A percentile compares a stretch with the other conserved stretches of the same genome.
phyloP scores from a whole-genome alignment of 164 flowering plant species.

The Taxillus chinensis region DNA sequence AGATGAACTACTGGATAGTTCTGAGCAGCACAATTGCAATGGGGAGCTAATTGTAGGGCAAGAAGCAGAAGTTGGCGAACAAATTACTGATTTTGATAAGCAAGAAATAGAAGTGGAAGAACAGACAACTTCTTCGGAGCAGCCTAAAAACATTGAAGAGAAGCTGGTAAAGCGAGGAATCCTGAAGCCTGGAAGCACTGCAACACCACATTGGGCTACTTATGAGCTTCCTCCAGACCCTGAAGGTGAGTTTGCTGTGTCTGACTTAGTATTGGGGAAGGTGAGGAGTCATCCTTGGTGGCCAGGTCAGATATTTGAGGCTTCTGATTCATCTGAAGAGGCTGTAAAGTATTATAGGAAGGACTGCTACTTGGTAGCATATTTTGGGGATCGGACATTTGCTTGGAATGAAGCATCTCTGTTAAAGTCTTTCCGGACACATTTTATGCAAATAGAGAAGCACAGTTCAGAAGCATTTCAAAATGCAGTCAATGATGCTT shows the following conservation, averaged over 20 bases:
- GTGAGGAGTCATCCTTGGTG: constrained; percentile 48
- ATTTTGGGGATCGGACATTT: constrained; percentile 61
- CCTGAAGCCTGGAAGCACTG: constrained; percentile 8
- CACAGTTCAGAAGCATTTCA: constrained; percentile 36
- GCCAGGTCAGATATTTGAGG: constrained; percentile 48
- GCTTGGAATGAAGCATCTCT: constrained; percentile 55
- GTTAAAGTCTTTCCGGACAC: constrained; percentile 34
- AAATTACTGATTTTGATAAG: not conserved
- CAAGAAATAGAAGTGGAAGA: constrained; percentile 14
- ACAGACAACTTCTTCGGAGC: constrained; percentile 14
- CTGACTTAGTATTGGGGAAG: constrained; percentile 45
- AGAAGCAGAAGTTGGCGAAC: not conserved
- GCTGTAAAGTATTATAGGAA: constrained; percentile 28
- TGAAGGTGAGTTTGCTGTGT: constrained; percentile 26
- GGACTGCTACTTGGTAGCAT: constrained; percentile 34
- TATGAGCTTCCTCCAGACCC: constrained; percentile 26
- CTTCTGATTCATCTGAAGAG: constrained; percentile 27
- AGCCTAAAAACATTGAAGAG: constrained; percentile 11
- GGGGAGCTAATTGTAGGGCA: not conserved
- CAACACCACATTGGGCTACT: constrained; percentile 12
- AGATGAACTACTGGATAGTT: not conserved
- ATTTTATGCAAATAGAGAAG: constrained; percentile 37
- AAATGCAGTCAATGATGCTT: constrained; percentile 42
- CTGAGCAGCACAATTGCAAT: not conserved
- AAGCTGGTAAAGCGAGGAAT: constrained; percentile 8